phyloP scores from a whole-genome alignment of 2,329 filamentous ascomycete species.

The Hymenotorrendiella dingleyae region DNA sequence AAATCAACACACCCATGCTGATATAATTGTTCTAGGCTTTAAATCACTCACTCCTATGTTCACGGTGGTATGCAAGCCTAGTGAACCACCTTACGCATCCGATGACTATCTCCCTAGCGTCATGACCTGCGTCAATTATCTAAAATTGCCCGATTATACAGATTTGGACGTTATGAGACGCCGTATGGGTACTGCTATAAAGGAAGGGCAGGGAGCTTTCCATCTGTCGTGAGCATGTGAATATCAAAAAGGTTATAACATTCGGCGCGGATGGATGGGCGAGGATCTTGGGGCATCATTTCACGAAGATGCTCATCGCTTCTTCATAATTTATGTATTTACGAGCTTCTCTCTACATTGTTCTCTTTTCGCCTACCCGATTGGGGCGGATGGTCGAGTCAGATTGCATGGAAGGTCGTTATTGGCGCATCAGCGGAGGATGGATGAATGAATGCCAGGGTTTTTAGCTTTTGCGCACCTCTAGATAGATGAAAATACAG shows the following conservation, averaged over 20 bases:
- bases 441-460: conserved; percentile 11
- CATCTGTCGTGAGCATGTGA: conserved; percentile 66
- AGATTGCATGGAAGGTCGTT: conserved; percentile 33
- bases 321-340: conserved; percentile 26
- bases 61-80: conserved; percentile 98
- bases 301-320: conserved; percentile 18
- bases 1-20: conserved; percentile 30
- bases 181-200: conserved; percentile 78
- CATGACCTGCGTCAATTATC: conserved; percentile 99
- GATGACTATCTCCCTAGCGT: conserved; percentile 99
- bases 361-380: conserved; percentile 11
- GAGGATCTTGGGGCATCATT: conserved; percentile 14
- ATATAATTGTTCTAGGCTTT: conserved; percentile 62
- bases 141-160: conserved; percentile 95
- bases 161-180: conserved; percentile 68
- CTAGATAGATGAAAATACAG: conserved; percentile 29
- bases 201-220: conserved; percentile 95
- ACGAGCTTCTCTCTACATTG: conserved; percentile 15
- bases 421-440: conserved; percentile 27
- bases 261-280: conserved; percentile 10
- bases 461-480: conserved; percentile 19
- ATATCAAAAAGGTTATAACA: conserved; percentile 6
- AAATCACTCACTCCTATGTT: conserved; percentile 97
- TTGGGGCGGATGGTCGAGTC: conserved; percentile 18
- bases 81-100: conserved; percentile 84